Percentiles rank a stretch among this genome's conserved stretches.
phyloP scores from a whole-genome alignment of 2,329 filamentous ascomycete species.

The Dothistroma septosporum region DNA sequence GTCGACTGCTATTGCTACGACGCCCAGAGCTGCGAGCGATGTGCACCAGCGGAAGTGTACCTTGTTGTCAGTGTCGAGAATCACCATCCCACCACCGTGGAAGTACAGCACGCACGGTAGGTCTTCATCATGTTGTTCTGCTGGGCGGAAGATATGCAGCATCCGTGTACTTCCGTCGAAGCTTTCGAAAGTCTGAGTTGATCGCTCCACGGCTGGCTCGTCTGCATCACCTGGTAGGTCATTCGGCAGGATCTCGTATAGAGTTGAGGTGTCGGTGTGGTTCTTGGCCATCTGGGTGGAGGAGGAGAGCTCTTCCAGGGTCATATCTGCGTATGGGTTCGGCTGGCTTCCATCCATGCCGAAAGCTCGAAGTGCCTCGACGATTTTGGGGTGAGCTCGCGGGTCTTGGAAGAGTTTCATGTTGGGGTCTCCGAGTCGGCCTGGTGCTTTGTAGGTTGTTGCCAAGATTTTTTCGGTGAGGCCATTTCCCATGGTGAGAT shows the following conservation, averaged over 20 bases:
- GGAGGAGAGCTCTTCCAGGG: conserved; percentile 17
- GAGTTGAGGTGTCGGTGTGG: conserved; percentile 34
- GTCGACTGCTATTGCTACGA: conserved; percentile 27
- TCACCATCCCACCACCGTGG: conserved; percentile 29
- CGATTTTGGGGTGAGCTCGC: conserved; percentile 25
- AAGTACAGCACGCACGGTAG: conserved; percentile 28
- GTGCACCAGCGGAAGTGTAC: conserved; percentile 28
- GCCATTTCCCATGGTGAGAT: neutral
- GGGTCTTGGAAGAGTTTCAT: conserved; percentile 27
- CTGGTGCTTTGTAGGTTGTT: conserved; percentile 18
- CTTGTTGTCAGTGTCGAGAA: conserved; percentile 20
- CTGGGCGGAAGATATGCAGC: conserved; percentile 20
- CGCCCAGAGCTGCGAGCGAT: conserved; percentile 25
- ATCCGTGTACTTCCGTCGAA: conserved; percentile 24
- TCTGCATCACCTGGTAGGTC: conserved; percentile 20
- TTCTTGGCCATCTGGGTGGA: conserved; percentile 19
- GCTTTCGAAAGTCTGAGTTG: conserved; percentile 19
- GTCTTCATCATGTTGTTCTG: conserved; percentile 9
- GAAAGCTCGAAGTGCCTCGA: conserved; percentile 20
- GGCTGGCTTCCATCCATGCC: conserved; percentile 22
- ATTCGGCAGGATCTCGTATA: conserved; percentile 82
- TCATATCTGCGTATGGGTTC: conserved; percentile 16
- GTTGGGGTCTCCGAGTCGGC: conserved; percentile 24
- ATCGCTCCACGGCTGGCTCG: conserved; percentile 17
- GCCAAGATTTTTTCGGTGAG: neutral